phyloP scores from a whole-genome alignment of 1,139 yeast genomes.

The Komagataea norvegica region DNA sequence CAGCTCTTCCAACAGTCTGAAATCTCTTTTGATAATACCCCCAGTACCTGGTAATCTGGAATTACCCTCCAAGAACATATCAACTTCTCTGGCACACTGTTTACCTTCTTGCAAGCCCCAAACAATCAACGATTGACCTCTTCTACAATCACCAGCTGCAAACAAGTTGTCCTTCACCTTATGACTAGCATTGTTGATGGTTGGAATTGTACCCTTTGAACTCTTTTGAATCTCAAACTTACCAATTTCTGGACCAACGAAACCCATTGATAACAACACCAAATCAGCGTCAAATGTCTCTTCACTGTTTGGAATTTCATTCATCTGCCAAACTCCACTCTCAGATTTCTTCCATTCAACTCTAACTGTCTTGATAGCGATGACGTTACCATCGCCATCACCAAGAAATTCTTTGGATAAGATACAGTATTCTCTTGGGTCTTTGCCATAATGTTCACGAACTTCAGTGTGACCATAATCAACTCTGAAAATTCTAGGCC shows the following conservation, averaged over 20 bases:
- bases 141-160: constrained; percentile 98
- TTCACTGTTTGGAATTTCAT: constrained; percentile 92
- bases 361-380: constrained; percentile 89
- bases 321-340: constrained; percentile 98
- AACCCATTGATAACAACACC: constrained; percentile 94
- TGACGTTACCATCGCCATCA: constrained; percentile 90
- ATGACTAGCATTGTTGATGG: constrained; percentile 65
- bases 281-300: constrained; percentile 93
- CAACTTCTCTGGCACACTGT: constrained; percentile 96
- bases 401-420: constrained; percentile 93
- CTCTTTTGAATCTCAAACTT: constrained; percentile 69
- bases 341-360: constrained; percentile 98
- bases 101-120: constrained; percentile 99
- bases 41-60: constrained; percentile 93
- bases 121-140: constrained; percentile 96
- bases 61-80: constrained; percentile 68
- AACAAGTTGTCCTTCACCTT: constrained; percentile 69
- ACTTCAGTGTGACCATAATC: constrained; percentile 98
- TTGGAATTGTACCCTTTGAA: constrained; percentile 81
- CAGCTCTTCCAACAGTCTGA: constrained; percentile 65
- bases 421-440: constrained; percentile 95
- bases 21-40: constrained; percentile 80
- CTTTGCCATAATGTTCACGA: constrained; percentile 89
- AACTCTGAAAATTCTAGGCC: constrained; percentile 97
- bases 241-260: constrained; percentile 92